phyloP scores from a whole-genome alignment of 352 stramenopile genomes.

The Globisporangium cederbergense region DNA sequence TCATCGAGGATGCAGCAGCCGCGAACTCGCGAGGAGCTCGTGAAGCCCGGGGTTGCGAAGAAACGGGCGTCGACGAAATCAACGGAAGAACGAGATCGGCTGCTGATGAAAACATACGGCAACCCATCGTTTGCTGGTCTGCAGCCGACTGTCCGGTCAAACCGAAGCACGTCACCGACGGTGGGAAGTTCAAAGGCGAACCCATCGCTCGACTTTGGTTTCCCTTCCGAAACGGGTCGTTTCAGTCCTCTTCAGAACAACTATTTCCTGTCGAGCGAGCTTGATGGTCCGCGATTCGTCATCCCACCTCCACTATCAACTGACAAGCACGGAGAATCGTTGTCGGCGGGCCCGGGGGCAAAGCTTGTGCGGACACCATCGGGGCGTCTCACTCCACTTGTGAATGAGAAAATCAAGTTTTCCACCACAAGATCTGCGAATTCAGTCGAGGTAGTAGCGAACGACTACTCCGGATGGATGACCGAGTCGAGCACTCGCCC shows the following conservation, averaged over 20 bases:
- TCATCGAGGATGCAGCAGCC: constrained; percentile 37
- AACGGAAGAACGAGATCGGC: constrained; percentile 38
- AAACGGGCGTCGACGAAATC: constrained; percentile 30
- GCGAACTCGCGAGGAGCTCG: constrained; percentile 39
- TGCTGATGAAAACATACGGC: constrained; percentile 55
- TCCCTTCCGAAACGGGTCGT: constrained; percentile 16
- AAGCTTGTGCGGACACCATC: constrained; percentile 34
- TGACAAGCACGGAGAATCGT: constrained; percentile 19
- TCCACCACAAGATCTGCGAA: constrained; percentile 23
- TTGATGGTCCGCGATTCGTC: constrained; percentile 39
- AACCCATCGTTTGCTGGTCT: constrained; percentile 21
- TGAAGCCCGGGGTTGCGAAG: constrained; percentile 26
- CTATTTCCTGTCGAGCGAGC: constrained; percentile 29
- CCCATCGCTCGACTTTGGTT: constrained; percentile 7
- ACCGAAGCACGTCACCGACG: constrained; percentile 6
- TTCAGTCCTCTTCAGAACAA: constrained; percentile 46
- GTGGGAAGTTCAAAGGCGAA: neutral
- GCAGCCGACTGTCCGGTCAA: constrained; percentile 9
- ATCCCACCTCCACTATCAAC: constrained; percentile 46
- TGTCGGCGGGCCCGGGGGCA: constrained; percentile 6
- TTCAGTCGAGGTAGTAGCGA: constrained; percentile 1
- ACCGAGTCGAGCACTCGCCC: constrained; percentile 14
- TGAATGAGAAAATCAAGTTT: constrained; percentile 40
- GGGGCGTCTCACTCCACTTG: constrained; percentile 30
- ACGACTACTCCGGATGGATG: neutral